Evolutionary conservation across 192 early-diverging fungal species (phyloP), one percentile per base, ranked within the genome.

Genomic region (Backusella luteola): DNA sequence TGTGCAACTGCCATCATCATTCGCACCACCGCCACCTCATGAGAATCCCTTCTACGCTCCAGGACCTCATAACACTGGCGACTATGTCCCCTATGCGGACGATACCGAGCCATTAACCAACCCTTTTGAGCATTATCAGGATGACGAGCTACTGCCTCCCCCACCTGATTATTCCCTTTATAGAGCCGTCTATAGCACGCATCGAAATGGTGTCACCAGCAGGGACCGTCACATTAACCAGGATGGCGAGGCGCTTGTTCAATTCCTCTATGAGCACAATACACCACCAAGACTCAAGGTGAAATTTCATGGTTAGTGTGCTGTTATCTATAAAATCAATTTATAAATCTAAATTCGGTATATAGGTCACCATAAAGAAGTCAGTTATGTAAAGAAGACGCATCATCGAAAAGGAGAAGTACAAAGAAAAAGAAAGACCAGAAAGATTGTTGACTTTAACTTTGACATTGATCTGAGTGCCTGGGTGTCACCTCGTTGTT

Each of bases 231-330:
- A 84, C 41, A 68, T 84, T 6, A 84, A 84, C 38, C 39, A 76
- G 4, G 82, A 84, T 69, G 76, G 76, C 19, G 82, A 84, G 59
- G 82, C 82, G 35, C 67, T 84, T 0, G 66, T 69, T 3, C 79
- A 80, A 36, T 84, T 84, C 26, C 41, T 84, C 41, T 44, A 76
- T 44, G 67, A 79, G 6, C 78, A 83, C 29, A 83, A 83, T 68
- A 77, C 67, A 7, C 59, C 67, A 4, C 82, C 82, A 8, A 49
- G 41, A 23, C 73, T 83, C 49, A 23, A 36, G 21, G 66, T 80
- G 34, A 52, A 79, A 46, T 78, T 70, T 1, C 6, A 34, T 26
- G 23, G 21, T 59, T 6, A 49, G 46, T 14, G 9, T n/a, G n/a
- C n/a, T n/a, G n/a, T 14, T 44, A 44, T 44, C 4, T 44, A 44